A percentile compares a stretch with the other conserved stretches of the same genome.
Conservation (phyloP, 164 flowering plant genomes). For the Cinnamomum micranthum region DNA sequence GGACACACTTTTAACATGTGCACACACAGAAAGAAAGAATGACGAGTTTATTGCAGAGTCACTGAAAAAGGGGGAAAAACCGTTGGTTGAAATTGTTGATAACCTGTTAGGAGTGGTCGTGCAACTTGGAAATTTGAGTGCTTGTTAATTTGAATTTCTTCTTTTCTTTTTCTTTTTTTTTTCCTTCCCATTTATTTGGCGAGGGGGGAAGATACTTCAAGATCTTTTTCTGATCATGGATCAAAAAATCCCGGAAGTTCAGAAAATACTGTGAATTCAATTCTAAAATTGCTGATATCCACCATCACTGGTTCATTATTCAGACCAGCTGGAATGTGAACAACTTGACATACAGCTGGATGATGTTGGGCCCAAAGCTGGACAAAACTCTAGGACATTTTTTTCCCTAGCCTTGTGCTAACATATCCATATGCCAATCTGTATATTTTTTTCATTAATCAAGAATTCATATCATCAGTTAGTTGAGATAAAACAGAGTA, state of each 20-base stretch:
- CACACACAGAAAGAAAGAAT: no score
- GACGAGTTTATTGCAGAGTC: not conserved
- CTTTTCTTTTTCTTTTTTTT: no score
- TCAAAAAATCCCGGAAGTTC: not conserved
- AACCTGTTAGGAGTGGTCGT: not conserved
- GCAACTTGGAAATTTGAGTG: not conserved
- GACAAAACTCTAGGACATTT: no score
- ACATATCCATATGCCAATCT: no score
- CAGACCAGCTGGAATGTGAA: no score
- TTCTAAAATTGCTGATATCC: not conserved
- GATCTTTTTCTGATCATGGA: not conserved
- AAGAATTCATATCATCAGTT: not conserved
- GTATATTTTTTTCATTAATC: not conserved
- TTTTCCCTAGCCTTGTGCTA: no score
- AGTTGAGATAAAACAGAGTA: not conserved
- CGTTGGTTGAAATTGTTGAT: not conserved
- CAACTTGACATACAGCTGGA: no score
- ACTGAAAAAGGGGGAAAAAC: not conserved
- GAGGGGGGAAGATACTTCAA: not conserved
- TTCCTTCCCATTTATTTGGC: no score
- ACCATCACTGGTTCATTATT: no score
- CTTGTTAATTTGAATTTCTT: not conserved
- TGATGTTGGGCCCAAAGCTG: no score
- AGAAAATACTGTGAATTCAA: not conserved
- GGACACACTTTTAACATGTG: not conserved